Conservation (phyloP, 83 land plant species). For the Thuja plicata region DNA sequence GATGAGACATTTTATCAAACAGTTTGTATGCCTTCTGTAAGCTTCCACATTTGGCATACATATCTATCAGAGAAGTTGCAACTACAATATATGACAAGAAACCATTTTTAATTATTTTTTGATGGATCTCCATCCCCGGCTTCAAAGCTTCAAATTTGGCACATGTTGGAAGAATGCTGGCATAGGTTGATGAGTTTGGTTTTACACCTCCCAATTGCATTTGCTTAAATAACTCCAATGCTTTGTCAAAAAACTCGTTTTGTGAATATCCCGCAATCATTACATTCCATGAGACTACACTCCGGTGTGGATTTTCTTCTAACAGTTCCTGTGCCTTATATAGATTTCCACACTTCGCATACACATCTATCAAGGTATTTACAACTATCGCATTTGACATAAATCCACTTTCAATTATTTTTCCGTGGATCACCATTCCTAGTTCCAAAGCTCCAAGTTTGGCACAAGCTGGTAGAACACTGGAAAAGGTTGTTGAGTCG, state of each 20-base stretch:
- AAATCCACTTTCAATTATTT: not conserved
- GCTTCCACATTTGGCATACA: slow-evolving; percentile 4
- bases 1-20: not conserved
- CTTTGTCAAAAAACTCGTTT: not conserved
- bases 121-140: not conserved
- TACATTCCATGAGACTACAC: not conserved
- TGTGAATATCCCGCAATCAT: not conserved
- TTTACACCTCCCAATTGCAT: not conserved
- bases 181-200: not conserved
- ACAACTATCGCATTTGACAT: not conserved
- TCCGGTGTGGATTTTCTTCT: not conserved
- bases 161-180: not conserved
- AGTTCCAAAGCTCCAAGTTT: slow-evolving; percentile 31
- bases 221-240: not conserved
- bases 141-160: not conserved
- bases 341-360: not conserved
- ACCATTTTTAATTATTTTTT: not conserved
- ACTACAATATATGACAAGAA: not conserved
- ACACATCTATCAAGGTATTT: not conserved
- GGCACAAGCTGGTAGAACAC: slow-evolving; percentile 45
- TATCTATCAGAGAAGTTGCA: slow-evolving; percentile 9
- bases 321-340: not conserved
- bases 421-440: slow-evolving; percentile 33
- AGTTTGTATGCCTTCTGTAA: not conserved
- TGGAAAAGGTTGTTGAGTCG: slow-evolving; percentile 45